Percentiles rank a stretch among this genome's conserved stretches.
These are phyloP conservation scores for Cyclocybe aegerita DNA, from an alignment of 768 basidiomycete species.

Conservation along the genomic window DNA sequence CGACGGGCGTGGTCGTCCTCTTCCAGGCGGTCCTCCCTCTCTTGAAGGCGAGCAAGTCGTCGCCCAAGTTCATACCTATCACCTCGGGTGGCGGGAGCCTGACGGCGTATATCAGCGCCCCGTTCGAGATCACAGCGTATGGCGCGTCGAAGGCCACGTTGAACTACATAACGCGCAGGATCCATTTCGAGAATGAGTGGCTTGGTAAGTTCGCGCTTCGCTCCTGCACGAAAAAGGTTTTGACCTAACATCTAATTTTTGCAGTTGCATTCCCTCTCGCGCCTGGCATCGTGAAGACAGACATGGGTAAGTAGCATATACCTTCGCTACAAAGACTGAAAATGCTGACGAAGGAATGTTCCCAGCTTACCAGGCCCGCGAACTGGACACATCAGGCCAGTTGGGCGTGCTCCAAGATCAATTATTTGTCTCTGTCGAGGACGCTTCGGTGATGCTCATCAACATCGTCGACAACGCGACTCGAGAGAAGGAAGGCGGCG, in stretches of 20 bases:
- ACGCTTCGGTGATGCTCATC: too few relatives aligned
- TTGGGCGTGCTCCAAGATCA: too few relatives aligned
- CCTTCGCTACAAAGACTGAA: too few relatives aligned
- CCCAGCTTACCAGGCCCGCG: too few relatives aligned
- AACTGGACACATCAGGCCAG: too few relatives aligned
- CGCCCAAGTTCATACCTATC: constrained; percentile 3
- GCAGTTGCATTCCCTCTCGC: neutral
- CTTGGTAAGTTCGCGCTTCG: neutral
- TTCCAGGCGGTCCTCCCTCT: constrained; percentile 3
- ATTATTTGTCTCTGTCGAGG: too few relatives aligned
- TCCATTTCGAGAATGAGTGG: constrained; percentile 14
- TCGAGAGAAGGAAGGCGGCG: too few relatives aligned
- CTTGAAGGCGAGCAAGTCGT: neutral
- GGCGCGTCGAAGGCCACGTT: constrained; percentile 5
- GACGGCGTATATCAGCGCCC: neutral
- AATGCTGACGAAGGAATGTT: too few relatives aligned
- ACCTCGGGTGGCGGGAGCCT: neutral
- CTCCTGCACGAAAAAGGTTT: neutral
- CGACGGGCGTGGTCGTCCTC: neutral
- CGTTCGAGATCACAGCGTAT: neutral
- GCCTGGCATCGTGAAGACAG: neutral
- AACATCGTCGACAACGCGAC: too few relatives aligned
- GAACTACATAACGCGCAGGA: constrained; percentile 7
- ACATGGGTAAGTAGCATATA: too few relatives aligned
- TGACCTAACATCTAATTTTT: neutral